Evolutionary conservation across 2,329 filamentous ascomycete genomes (phyloP).

Genomic region (Helicocarpus griseus): DNA sequence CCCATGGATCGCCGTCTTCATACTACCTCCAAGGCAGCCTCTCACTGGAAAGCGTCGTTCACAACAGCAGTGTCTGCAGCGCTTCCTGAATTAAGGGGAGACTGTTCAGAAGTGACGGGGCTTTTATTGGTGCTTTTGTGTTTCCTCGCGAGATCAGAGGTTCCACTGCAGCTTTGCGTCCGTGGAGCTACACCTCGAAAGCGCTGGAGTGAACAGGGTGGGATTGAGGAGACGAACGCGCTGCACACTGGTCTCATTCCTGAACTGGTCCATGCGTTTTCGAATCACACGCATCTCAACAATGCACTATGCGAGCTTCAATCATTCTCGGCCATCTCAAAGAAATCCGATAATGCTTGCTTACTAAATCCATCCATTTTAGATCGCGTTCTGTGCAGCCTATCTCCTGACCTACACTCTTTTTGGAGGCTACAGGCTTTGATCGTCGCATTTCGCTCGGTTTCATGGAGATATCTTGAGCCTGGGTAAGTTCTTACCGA

Average conservation of each 20-base stretch:
- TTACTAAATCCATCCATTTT: neutral
- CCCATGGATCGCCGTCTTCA: neutral
- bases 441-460: conserved; percentile 1
- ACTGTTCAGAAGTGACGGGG: neutral
- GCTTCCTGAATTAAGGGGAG: neutral
- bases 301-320: conserved; percentile 2
- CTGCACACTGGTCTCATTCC: conserved; percentile 1
- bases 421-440: conserved; percentile 4
- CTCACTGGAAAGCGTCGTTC: neutral
- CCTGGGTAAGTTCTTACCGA: neutral
- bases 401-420: neutral
- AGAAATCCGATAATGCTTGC: neutral
- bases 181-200: conserved; percentile 1
- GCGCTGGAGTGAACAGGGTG: neutral
- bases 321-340: neutral
- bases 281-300: neutral
- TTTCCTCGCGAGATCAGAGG: conserved; percentile 1
- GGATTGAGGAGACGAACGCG: neutral
- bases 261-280: conserved; percentile 1
- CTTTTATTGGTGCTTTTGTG: conserved; percentile 1
- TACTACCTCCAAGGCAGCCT: neutral
- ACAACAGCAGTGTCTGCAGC: neutral
- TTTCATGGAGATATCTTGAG: conserved; percentile 4
- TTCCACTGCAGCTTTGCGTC: conserved; percentile 1
- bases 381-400: neutral